Evolutionary conservation across 352 stramenopile genomes (phyloP).

Genomic region (Globisporangium orthogonon): DNA sequence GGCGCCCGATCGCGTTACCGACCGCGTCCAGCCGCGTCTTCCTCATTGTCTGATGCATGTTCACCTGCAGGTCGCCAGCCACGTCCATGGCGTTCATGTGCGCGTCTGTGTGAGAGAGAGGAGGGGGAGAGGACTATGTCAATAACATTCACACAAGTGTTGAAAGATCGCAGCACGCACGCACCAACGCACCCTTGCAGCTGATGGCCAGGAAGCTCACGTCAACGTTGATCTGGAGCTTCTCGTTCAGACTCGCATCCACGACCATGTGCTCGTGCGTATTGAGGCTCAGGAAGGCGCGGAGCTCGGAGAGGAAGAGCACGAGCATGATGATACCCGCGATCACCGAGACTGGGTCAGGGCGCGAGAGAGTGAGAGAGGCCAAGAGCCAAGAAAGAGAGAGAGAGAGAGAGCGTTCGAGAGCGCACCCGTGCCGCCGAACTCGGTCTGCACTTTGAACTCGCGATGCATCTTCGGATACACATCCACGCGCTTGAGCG

Average conservation of each 20-base stretch:
- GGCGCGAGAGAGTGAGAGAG: neutral
- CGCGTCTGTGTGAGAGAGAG: constrained; percentile 57
- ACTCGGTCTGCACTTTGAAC: constrained; percentile 93
- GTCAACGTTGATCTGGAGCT: constrained; percentile 96
- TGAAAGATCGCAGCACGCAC: neutral
- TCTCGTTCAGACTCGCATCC: constrained; percentile 92
- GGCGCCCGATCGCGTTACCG: constrained; percentile 56
- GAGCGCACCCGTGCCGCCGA: constrained; percentile 65
- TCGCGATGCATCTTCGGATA: constrained; percentile 96
- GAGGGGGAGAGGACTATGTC: neutral
- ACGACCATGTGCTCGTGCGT: constrained; percentile 94
- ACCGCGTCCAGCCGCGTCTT: constrained; percentile 88
- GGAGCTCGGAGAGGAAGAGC: constrained; percentile 89
- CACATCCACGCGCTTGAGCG: constrained; percentile 83
- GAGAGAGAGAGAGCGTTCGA: neutral
- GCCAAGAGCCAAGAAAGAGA: neutral
- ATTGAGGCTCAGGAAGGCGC: constrained; percentile 68
- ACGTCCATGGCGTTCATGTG: constrained; percentile 99
- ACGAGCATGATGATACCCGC: constrained; percentile 86
- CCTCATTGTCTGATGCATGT: constrained; percentile 93
- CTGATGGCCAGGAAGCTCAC: constrained; percentile 96
- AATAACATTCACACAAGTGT: too few relatives aligned
- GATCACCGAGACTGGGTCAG: constrained; percentile 61
- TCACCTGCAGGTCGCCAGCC: constrained; percentile 95
- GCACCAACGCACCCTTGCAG: constrained; percentile 63